phyloP scores from a whole-genome alignment of 2,329 filamentous ascomycete species.

The Venturia pyrina region DNA sequence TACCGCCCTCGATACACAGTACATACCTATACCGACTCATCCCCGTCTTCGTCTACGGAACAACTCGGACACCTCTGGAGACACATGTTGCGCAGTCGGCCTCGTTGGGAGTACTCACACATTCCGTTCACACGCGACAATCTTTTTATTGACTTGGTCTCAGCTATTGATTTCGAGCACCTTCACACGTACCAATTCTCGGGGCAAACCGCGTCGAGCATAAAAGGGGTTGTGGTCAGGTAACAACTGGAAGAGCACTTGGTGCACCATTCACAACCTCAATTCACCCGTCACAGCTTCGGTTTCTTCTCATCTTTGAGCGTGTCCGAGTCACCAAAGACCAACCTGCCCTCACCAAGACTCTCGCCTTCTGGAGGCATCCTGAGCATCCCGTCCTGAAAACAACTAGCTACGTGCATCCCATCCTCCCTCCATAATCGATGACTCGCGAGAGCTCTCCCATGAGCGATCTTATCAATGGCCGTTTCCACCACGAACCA shows the following conservation, averaged over 20 bases:
- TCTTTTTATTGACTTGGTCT: not conserved
- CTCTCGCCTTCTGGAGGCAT: slow-evolving; percentile 15
- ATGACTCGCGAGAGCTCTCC: slow-evolving; percentile 21
- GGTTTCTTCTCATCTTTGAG: slow-evolving; percentile 1
- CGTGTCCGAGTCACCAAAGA: not conserved
- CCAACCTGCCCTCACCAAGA: not conserved
- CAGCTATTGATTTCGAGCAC: not conserved
- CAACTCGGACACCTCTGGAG: not conserved
- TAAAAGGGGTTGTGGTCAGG: not conserved
- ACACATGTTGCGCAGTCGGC: not conserved
- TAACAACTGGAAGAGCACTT: not conserved
- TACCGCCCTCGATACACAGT: not conserved
- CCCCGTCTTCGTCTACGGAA: not conserved
- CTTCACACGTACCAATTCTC: not conserved
- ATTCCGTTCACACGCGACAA: not conserved
- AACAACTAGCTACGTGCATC: slow-evolving; percentile 23
- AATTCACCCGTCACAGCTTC: not conserved
- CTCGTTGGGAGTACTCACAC: not conserved
- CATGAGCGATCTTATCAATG: slow-evolving; percentile 18
- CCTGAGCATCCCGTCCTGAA: slow-evolving; percentile 24
- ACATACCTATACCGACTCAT: too few species aligned
- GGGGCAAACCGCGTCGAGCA: slow-evolving; percentile 1
- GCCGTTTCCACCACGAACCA: slow-evolving; percentile 26
- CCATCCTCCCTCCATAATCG: slow-evolving; percentile 23
- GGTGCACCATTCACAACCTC: not conserved